Percentiles rank a stretch among this genome's conserved stretches.
Evolutionary conservation across 768 basidiomycete species (phyloP).

Genomic region (Lepiota venenata): DNA sequence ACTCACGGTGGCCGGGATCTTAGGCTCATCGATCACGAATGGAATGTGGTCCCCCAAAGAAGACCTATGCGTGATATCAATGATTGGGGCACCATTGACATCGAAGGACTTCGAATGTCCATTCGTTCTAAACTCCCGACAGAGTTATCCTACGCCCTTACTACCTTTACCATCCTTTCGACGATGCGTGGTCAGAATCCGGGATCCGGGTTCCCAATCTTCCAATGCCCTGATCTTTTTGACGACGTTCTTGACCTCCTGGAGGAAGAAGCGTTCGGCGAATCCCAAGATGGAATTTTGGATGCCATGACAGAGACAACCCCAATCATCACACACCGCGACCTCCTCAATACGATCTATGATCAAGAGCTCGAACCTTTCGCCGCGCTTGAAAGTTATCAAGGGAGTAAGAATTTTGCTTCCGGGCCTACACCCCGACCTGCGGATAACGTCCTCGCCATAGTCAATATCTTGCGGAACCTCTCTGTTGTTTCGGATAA

Average conservation of each 20-base stretch:
- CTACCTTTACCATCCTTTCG: slow-evolving; percentile 79
- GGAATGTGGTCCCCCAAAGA: slow-evolving; percentile 42
- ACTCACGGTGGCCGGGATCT: slow-evolving; percentile 83
- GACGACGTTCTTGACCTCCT: slow-evolving; percentile 86
- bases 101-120: slow-evolving; percentile 92
- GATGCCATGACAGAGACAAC: slow-evolving; percentile 22
- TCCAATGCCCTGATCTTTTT: slow-evolving; percentile 74
- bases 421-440: slow-evolving; percentile 63
- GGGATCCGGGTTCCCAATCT: slow-evolving; percentile 69
- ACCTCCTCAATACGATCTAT: slow-evolving; percentile 54
- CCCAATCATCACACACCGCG: slow-evolving; percentile 57
- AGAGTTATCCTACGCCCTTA: slow-evolving; percentile 88
- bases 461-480: slow-evolving; percentile 84
- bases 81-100: slow-evolving; percentile 87
- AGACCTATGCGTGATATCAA: slow-evolving; percentile 68
- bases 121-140: slow-evolving; percentile 79
- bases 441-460: slow-evolving; percentile 63
- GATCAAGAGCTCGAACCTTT: slow-evolving; percentile 61
- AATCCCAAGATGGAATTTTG: slow-evolving; percentile 31
- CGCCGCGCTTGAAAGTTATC: slow-evolving; percentile 45
- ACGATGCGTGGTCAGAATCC: slow-evolving; percentile 68
- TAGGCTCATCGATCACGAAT: slow-evolving; percentile 60
- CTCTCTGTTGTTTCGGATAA: slow-evolving; percentile 77
- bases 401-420: slow-evolving; percentile 46
- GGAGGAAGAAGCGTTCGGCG: slow-evolving; percentile 74